Percentiles rank a stretch among this genome's conserved stretches.
phyloP scores from a whole-genome alignment of 2,329 filamentous ascomycete genomes.

The Exophiala oligosperma region DNA sequence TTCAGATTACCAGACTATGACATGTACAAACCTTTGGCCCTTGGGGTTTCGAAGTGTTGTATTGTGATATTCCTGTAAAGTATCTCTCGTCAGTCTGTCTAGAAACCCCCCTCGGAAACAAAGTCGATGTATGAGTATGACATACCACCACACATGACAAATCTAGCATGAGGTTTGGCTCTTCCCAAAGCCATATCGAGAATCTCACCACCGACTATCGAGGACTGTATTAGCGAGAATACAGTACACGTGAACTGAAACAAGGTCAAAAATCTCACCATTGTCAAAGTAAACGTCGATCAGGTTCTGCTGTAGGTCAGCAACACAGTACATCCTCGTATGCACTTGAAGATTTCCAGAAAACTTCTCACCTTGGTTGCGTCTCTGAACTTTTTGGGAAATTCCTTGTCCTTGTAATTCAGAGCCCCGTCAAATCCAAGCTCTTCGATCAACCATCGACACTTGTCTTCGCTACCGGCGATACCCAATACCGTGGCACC shows the following conservation, averaged over 20 bases:
- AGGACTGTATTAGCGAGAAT: background rate
- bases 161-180: conserved; percentile 63
- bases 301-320: conserved; percentile 35
- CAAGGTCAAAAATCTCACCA: conserved; percentile 20
- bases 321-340: background rate
- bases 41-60: conserved; percentile 59
- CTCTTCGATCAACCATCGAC: conserved; percentile 62
- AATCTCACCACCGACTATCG: conserved; percentile 65
- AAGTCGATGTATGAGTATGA: conserved; percentile 39
- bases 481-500: conserved; percentile 66
- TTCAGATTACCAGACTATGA: conserved; percentile 28
- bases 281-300: conserved; percentile 76
- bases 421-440: conserved; percentile 67
- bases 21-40: conserved; percentile 54
- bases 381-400: conserved; percentile 59
- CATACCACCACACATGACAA: conserved; percentile 68
- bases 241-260: background rate
- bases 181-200: conserved; percentile 64
- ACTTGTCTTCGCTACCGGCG: conserved; percentile 68
- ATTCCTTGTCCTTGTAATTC: conserved; percentile 68
- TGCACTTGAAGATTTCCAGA: background rate
- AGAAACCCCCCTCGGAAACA: no score
- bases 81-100: conserved; percentile 38
- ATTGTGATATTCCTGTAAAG: conserved; percentile 59
- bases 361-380: conserved; percentile 49